Percentiles rank a stretch among this genome's conserved stretches.
These are phyloP conservation scores for Vigna unguiculata DNA, from an alignment of 306 rosid species.

Conservation along the genomic window DNA sequence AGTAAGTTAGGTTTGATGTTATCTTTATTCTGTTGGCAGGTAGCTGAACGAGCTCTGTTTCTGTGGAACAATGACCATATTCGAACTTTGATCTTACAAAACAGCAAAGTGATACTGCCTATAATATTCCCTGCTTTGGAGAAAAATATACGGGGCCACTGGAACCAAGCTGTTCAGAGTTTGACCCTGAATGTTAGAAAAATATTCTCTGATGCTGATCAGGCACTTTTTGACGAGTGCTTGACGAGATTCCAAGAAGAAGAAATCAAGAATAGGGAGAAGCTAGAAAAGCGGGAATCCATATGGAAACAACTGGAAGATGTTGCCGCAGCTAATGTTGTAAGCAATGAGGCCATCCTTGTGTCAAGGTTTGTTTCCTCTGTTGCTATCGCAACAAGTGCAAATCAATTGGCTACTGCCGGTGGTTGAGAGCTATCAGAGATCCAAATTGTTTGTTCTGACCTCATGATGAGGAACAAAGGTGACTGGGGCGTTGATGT, in stretches of 20 bases:
- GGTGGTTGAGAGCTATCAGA: constrained; percentile 42
- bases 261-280: constrained; percentile 60
- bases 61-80: constrained; percentile 77
- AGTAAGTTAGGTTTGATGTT: constrained; percentile 15
- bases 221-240: constrained; percentile 61
- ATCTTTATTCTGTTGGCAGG: constrained; percentile 57
- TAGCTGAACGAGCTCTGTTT: constrained; percentile 77
- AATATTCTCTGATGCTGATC: constrained; percentile 67
- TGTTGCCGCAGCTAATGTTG: constrained; percentile 58
- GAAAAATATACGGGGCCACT: constrained; percentile 60
- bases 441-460: constrained; percentile 28
- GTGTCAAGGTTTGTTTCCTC: constrained; percentile 57
- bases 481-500: constrained; percentile 32
- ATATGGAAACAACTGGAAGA: constrained; percentile 67
- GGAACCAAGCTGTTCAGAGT: constrained; percentile 80
- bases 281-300: constrained; percentile 60
- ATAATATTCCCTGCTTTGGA: constrained; percentile 68
- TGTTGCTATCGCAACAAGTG: constrained; percentile 46
- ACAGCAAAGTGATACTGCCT: constrained; percentile 62
- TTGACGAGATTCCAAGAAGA: constrained; percentile 58
- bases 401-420: constrained; percentile 45
- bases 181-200: constrained; percentile 69
- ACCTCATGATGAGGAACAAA: constrained; percentile 31
- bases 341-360: constrained; percentile 59
- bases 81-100: constrained; percentile 67